A percentile compares a stretch with the other conserved stretches of the same genome.
phyloP scores from a whole-genome alignment of 2,329 filamentous ascomycete genomes.

The Calonectria pauciramosa region DNA sequence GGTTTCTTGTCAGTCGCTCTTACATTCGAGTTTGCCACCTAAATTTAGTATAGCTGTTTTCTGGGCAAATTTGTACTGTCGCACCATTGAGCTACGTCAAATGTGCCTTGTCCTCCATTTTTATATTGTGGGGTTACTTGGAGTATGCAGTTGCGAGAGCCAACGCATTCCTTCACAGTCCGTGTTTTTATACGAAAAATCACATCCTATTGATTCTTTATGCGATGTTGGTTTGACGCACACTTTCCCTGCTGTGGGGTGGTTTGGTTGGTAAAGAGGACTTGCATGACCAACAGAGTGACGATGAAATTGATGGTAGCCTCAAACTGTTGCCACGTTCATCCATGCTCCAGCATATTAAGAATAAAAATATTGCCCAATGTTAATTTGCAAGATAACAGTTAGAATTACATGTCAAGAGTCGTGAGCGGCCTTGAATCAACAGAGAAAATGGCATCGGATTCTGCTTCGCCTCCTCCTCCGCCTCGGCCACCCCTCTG shows the following conservation, averaged over 20 bases:
- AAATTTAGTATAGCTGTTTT: background rate
- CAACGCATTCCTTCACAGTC: background rate
- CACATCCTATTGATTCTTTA: background rate
- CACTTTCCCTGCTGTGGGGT: background rate
- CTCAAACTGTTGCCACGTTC: background rate
- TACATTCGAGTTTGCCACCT: background rate
- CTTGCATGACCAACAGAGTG: background rate
- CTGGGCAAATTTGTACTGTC: background rate
- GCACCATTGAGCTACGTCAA: background rate
- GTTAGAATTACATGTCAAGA: background rate
- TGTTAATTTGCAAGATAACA: background rate
- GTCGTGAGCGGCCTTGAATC: background rate
- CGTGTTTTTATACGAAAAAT: background rate
- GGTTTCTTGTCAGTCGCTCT: background rate
- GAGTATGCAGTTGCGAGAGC: background rate
- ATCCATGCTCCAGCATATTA: background rate
- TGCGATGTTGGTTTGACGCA: background rate
- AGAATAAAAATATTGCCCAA: background rate
- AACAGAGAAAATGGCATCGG: background rate
- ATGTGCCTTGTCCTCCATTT: background rate
- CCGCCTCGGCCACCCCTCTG: background rate
- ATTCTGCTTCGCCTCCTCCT: background rate
- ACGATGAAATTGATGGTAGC: background rate
- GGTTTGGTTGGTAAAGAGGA: background rate
- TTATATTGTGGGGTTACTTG: background rate